Percentiles rank a stretch among this genome's conserved stretches.
Conservation (phyloP, 148 eudicot genomes). For the Vaccinium darrowii region DNA sequence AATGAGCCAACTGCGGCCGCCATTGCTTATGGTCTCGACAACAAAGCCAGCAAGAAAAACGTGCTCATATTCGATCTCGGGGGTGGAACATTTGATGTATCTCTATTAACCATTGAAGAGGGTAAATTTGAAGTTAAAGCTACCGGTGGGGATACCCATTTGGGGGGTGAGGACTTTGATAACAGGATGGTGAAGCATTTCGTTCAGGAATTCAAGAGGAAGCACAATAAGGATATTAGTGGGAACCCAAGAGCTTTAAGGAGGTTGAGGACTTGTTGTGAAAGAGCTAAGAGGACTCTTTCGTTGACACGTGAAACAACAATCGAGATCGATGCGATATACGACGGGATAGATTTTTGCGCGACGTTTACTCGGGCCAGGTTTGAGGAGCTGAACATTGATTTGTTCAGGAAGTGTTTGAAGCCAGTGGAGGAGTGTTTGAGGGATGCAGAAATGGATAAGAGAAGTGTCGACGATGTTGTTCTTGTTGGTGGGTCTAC, state of each 20-base stretch:
- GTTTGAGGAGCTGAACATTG: slow-evolving; percentile 50
- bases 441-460: slow-evolving; percentile 36
- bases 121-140: background rate
- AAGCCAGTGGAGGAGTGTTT: slow-evolving; percentile 36
- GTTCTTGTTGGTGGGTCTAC: slow-evolving; percentile 2
- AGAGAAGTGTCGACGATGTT: background rate
- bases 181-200: background rate
- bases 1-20: too few relatives aligned
- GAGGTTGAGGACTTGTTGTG: too few relatives aligned
- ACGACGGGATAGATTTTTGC: background rate
- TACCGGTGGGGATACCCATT: background rate
- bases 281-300: too few relatives aligned
- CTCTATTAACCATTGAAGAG: too few relatives aligned
- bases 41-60: too few relatives aligned
- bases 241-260: too few relatives aligned
- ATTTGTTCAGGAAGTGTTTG: slow-evolving; percentile 63
- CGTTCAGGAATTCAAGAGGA: background rate
- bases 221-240: background rate
- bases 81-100: too few relatives aligned
- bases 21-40: too few relatives aligned
- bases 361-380: background rate
- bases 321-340: too few relatives aligned
- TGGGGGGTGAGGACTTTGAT: background rate
- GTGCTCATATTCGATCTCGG: too few relatives aligned
- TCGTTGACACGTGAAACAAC: too few relatives aligned